These are phyloP conservation scores for Plasmodium billcollinsi DNA, from an alignment of 169 alveolate species.

Conservation along the genomic window DNA sequence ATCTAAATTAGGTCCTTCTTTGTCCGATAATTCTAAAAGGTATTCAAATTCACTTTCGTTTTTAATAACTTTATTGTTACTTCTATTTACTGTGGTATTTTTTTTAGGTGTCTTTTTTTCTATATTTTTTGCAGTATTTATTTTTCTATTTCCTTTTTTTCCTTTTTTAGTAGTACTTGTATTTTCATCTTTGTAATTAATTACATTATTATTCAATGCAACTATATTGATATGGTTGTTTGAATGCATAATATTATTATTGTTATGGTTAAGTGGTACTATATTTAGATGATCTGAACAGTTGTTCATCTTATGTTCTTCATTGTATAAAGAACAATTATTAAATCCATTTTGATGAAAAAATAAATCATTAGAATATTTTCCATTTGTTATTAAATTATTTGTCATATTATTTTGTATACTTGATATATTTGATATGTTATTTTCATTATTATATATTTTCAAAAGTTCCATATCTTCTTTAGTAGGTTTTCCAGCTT, in stretches of 20 bases:
- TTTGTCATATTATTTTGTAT: background rate
- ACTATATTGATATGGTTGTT: background rate
- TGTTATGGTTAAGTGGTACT: background rate
- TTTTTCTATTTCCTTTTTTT: slow-evolving; percentile 49
- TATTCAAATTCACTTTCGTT: slow-evolving; percentile 85
- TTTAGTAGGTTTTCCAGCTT: background rate
- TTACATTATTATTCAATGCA: background rate
- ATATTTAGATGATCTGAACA: background rate
- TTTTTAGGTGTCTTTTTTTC: slow-evolving; percentile 58
- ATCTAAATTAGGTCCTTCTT: slow-evolving; percentile 80
- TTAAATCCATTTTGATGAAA: slow-evolving; percentile 11
- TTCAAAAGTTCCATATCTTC: slow-evolving; percentile 1
- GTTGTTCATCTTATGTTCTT: background rate
- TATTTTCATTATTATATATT: background rate
- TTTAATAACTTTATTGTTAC: slow-evolving; percentile 54
- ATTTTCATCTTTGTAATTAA: background rate
- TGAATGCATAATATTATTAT: background rate
- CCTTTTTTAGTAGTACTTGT: background rate
- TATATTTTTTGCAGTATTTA: slow-evolving; percentile 10
- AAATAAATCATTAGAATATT: background rate
- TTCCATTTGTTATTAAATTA: background rate
- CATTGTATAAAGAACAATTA: slow-evolving; percentile 9
- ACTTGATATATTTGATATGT: background rate
- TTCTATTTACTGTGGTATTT: slow-evolving; percentile 21
- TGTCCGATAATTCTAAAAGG: slow-evolving; percentile 81